A percentile compares a stretch with the other conserved stretches of the same genome.
Evolutionary conservation across 495 filamentous ascomycete genomes (phyloP).

Genomic region (Podospora anserina): DNA sequence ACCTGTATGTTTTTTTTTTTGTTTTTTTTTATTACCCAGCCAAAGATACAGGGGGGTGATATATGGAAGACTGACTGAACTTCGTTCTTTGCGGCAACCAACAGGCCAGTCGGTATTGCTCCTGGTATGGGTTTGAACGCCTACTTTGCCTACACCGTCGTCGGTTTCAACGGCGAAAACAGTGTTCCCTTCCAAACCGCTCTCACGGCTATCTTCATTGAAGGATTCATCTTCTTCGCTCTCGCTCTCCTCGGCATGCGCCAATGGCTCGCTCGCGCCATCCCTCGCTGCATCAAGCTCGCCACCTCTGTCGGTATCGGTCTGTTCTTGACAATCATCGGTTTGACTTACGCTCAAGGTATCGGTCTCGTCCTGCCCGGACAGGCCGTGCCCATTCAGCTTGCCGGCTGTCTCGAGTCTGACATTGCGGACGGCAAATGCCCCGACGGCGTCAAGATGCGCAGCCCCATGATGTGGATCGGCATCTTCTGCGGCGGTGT

Average conservation of each 20-base stretch:
- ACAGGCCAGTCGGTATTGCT: slow-evolving; percentile 69
- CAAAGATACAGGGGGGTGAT: neutral
- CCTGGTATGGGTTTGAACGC: slow-evolving; percentile 84
- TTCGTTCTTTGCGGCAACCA: slow-evolving; percentile 21
- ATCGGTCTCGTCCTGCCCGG: slow-evolving; percentile 68
- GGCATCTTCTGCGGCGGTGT: slow-evolving; percentile 81
- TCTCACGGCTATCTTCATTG: slow-evolving; percentile 77
- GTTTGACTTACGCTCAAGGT: slow-evolving; percentile 73
- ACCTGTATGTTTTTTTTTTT: slow-evolving; percentile 33
- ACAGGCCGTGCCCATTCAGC: slow-evolving; percentile 55
- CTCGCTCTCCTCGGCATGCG: slow-evolving; percentile 72
- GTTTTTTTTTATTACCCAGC: too few species aligned
- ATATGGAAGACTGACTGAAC: slow-evolving; percentile 14
- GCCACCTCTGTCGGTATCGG: slow-evolving; percentile 81
- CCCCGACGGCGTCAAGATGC: slow-evolving; percentile 59
- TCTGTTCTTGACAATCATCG: slow-evolving; percentile 75
- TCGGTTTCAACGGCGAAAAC: slow-evolving; percentile 67
- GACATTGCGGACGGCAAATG: slow-evolving; percentile 47
- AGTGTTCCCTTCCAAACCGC: slow-evolving; percentile 66
- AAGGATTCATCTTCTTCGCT: slow-evolving; percentile 68
- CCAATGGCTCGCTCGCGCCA: slow-evolving; percentile 76
- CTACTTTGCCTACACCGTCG: slow-evolving; percentile 80
- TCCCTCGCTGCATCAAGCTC: slow-evolving; percentile 76
- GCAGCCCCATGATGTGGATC: slow-evolving; percentile 74
- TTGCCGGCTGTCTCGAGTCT: slow-evolving; percentile 61